Conservation (phyloP, 176 grass and related monocot genomes). For the Urochloa ruziziensis region DNA sequence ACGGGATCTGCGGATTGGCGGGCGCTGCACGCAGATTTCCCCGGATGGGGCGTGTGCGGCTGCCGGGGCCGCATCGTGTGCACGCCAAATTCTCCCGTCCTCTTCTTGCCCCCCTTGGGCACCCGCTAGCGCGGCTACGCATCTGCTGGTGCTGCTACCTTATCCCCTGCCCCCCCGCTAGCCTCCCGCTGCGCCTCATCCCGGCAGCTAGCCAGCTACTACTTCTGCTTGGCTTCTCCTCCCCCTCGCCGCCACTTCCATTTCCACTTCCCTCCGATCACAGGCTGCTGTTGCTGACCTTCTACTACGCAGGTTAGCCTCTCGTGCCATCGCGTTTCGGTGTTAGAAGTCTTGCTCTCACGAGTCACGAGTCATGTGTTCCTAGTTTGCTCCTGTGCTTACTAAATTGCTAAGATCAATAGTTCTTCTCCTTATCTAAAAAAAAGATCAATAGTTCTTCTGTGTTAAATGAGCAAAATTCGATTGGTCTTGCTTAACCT, state of each 20-base stretch:
- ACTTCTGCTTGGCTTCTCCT: neutral
- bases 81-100: slow-evolving; percentile 32
- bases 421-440: too few species aligned
- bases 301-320: neutral
- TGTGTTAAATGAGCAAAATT: neutral
- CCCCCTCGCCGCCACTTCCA: neutral
- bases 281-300: neutral
- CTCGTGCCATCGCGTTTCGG: neutral
- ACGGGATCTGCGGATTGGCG: slow-evolving; percentile 16
- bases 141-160: neutral
- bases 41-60: slow-evolving; percentile 72
- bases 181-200: neutral
- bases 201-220: neutral
- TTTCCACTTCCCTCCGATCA: neutral
- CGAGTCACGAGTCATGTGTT: neutral
- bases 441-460: neutral
- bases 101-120: neutral
- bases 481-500: neutral
- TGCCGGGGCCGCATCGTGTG: slow-evolving; percentile 39
- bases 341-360: neutral
- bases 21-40: slow-evolving; percentile 21
- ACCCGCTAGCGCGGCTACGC: neutral
- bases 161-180: slow-evolving; percentile 7
- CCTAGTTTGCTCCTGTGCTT: neutral
- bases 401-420: neutral